Base-by-base conservation (phyloP, 2,329 filamentous ascomycete genomes). In the Chaetomiaceae sp. region DNA sequence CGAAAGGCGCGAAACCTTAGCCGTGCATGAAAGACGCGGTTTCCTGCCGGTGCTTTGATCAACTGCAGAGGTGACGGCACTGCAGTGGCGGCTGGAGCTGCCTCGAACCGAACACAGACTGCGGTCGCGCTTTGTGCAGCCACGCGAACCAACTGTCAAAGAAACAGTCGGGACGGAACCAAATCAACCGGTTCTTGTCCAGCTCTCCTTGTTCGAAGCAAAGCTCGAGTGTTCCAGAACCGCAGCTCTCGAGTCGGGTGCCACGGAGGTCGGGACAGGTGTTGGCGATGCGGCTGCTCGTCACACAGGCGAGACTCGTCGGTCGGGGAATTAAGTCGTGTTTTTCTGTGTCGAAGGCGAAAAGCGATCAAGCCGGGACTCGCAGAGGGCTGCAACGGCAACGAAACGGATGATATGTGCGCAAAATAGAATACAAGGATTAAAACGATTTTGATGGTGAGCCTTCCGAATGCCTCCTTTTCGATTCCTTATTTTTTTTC, bases 341-440 rank as follows among this genome's bases (percentile, higher is more conserved):
- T 31, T n/a, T n/a, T 20, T n/a, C 22, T 20, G 37, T 43, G 43
- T 50, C 47, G 40, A 42, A 53, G 43, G 3, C 29, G 20, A 40
- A 53, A 43, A 49, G 33, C 38, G 45, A 53, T 43, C 44, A 47
- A 31, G 44, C 39, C 54, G 46, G 47, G 50, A 45, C 45, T 59
- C 33, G 44, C 31, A 42, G 43, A 31, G 3, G 14, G 27, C 27
- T 31, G 29, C 40, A 49, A 51, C 33, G 39, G 56, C 49, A 45
- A 56, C 49, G 50, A 64, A 61, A 44, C 47, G 29, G 51, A 59
- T 51, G 56, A 58, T 54, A 58, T 38, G 47, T 51, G 55, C 51
- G 59, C 56, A 59, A n/a, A 61, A 58, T 61, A 64, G 48, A 64
- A 62, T 63, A 64, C 60, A 63, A 62, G 64, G 65, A 72, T 71